Evolutionary conservation across 345 rosid species (phyloP).

Genomic region (Citrus cavaleriei): DNA sequence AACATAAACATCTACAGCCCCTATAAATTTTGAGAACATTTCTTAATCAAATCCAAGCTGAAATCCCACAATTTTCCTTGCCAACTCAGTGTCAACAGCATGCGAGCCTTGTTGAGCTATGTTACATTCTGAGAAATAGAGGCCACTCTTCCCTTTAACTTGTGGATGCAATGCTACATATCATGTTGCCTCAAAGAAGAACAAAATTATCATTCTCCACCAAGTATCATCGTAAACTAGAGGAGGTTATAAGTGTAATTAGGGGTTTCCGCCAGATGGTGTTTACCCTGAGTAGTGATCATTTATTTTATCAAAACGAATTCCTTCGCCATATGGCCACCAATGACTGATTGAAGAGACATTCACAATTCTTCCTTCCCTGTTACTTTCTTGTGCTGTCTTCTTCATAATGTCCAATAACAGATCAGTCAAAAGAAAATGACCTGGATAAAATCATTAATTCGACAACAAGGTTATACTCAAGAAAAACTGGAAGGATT

Average conservation of each 20-base stretch:
- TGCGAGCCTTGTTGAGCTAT: too few species aligned
- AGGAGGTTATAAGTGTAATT: not conserved
- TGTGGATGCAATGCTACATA: too few species aligned
- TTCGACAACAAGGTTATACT: not conserved
- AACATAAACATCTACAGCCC: too few species aligned
- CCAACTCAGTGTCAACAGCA: too few species aligned
- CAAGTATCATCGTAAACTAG: not conserved
- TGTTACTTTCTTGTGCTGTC: slow-evolving; percentile 48
- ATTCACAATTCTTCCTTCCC: slow-evolving; percentile 67
- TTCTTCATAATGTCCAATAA: slow-evolving; percentile 73
- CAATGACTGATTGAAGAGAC: slow-evolving; percentile 68
- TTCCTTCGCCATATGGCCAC: slow-evolving; percentile 23
- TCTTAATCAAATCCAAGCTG: too few species aligned
- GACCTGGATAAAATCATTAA: slow-evolving; percentile 38
- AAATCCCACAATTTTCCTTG: too few species aligned
- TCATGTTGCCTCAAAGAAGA: too few species aligned
- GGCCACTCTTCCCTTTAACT: too few species aligned
- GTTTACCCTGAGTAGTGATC: slow-evolving; percentile 52
- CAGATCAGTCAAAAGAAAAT: slow-evolving; percentile 70
- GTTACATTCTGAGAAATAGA: too few species aligned
- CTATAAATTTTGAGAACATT: too few species aligned
- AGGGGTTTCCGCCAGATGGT: not conserved
- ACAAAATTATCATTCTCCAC: too few species aligned
- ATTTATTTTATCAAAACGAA: slow-evolving; percentile 58
- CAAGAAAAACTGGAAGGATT: not conserved